Evolutionary conservation across 768 basidiomycete genomes (phyloP), one percentile per base, ranked within the genome.

Genomic region (Phanerochaete sordida): DNA sequence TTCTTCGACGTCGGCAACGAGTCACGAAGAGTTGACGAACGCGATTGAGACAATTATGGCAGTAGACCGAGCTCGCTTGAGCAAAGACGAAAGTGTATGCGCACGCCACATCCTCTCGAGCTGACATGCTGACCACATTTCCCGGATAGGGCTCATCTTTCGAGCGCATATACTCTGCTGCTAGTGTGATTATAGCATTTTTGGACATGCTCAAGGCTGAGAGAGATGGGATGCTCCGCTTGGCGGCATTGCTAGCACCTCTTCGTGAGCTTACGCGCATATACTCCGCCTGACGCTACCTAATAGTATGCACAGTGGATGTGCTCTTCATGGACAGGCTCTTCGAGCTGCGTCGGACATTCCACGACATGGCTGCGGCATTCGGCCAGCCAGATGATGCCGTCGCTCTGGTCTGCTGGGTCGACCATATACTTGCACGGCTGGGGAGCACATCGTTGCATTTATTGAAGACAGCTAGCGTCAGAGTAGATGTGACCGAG

Each of bases 351-450:
- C 77, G 88, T 59, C 75, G 69, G 52, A 69, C 77, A 37, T 83
- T 84, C 65, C 81, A 79, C 55, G 47, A 61, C 30, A 73, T 82
- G 49, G 82, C 79, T 12, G 69, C 75, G 6, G 33, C 19, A 24
- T 43, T 54, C 70, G 68, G 33, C 45, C 72, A n/a, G 57, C 70
- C 2, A 76, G 51, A 45, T 1, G 35, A 49, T 21, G 37, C 39
- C 11, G 43, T 28, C 1, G 27, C 45, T 13, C 61, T 81, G n/a
- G 72, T 85, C 54, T 90, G 83, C 65, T 90, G 86, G 85, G 83
- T 83, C 11, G 88, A 91, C 59, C 73, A 80, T 50, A 57, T 90
- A 7, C 67, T 91, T 24, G 79, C 79, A 11, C 83, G 77, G 63
- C 66, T 91, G 6, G 77, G 80, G 31, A 74, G 79, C 51, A 70